Conservation (phyloP, 1,284 basidiomycete genomes). For the Cryptococcus sp. region DNA sequence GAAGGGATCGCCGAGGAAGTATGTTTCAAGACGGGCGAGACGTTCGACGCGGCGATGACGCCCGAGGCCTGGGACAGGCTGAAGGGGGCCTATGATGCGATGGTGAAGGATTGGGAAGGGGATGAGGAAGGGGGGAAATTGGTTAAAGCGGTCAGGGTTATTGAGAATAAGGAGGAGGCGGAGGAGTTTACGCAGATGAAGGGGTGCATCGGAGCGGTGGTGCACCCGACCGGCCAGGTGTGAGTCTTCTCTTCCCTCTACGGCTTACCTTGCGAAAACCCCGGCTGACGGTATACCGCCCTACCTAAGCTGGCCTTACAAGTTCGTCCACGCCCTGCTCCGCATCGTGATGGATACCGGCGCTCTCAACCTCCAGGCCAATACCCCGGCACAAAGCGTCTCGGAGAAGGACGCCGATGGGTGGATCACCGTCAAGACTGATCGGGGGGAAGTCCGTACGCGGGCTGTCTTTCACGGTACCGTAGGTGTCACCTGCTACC, state of each 20-base stretch:
- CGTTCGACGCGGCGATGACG: constrained; percentile 25
- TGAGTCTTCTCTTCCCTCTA: constrained; percentile 14
- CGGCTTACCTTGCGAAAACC: no score
- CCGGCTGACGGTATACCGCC: background rate
- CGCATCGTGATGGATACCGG: constrained; percentile 10
- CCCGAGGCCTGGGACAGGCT: constrained; percentile 17
- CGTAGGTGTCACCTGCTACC: constrained; percentile 10
- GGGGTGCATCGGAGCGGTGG: constrained; percentile 18
- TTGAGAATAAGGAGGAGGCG: constrained; percentile 20
- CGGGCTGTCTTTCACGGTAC: constrained; percentile 25
- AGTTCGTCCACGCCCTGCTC: constrained; percentile 25
- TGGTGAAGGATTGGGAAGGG: constrained; percentile 14
- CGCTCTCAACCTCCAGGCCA: constrained; percentile 15
- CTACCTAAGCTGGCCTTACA: constrained; percentile 24
- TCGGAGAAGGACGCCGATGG: constrained; percentile 16
- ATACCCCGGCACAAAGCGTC: constrained; percentile 14
- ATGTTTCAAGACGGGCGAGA: constrained; percentile 18
- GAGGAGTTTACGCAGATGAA: constrained; percentile 25
- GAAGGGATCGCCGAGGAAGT: constrained; percentile 22
- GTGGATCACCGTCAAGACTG: constrained; percentile 20
- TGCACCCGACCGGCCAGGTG: constrained; percentile 25
- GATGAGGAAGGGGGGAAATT: background rate
- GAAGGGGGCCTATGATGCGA: constrained; percentile 13
- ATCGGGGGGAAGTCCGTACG: constrained; percentile 17
- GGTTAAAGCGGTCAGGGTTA: constrained; percentile 12